Conservation (phyloP, 129 eudicot species). For the Flaveria sonorensis region DNA sequence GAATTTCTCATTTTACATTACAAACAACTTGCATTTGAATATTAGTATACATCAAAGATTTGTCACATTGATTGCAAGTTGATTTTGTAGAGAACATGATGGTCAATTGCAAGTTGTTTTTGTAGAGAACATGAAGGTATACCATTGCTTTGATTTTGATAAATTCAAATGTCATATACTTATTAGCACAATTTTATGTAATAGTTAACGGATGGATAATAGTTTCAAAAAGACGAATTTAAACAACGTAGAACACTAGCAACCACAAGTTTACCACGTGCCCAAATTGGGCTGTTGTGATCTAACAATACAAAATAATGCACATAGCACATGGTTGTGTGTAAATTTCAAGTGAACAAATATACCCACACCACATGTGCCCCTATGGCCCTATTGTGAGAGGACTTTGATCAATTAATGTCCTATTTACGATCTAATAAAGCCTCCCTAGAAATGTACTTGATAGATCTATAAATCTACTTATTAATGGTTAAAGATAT, state of each 20-base stretch:
- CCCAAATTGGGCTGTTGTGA: slow-evolving; percentile 20
- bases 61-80: slow-evolving; percentile 23
- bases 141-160: neutral
- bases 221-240: slow-evolving; percentile 2
- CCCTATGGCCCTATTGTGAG: slow-evolving; percentile 8
- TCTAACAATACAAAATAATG: slow-evolving; percentile 30
- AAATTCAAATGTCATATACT: too few relatives aligned
- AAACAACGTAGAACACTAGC: neutral
- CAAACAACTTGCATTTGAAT: neutral
- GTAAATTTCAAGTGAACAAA: slow-evolving; percentile 34
- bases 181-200: neutral
- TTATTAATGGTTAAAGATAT: neutral
- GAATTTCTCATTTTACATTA: neutral
- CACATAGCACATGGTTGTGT: slow-evolving; percentile 35
- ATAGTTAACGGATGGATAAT: neutral
- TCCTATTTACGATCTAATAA: neutral
- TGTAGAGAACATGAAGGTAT: slow-evolving; percentile 80
- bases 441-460: neutral
- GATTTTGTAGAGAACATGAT: slow-evolving; percentile 67
- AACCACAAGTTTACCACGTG: slow-evolving; percentile 30
- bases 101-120: slow-evolving; percentile 47
- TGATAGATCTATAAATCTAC: slow-evolving; percentile 19
- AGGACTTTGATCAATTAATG: slow-evolving; percentile 19
- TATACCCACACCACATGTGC: slow-evolving; percentile 35
- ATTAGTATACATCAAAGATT: neutral